Evolutionary conservation across 23 red algal genomes (phyloP), one percentile per base, ranked within the genome.

Genomic region (Pyropia yezoensis): DNA sequence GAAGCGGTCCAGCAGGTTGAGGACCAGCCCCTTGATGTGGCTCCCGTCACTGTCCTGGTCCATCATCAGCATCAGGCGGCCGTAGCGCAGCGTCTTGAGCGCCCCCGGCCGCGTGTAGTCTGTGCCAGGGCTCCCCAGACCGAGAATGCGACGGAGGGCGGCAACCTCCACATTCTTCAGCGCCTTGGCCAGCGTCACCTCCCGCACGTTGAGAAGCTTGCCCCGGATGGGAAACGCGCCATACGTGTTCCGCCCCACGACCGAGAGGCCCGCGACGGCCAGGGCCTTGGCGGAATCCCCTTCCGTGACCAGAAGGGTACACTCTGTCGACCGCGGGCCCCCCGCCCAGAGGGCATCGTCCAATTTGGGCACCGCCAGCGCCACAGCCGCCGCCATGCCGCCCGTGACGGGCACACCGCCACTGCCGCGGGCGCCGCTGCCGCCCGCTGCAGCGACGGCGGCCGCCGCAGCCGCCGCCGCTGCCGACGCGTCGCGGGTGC

Each of bases 41-140:
- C 45, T 51, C 17, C 80, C 80, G 55, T 85, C 80, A 54, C 75
- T 49, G 52, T 85, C 80, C 32, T 85, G 80, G 56, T 85, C 80
- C 8, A 69, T 75, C 80, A 85, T 85, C 25, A 85, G 63, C 67
- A 85, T 67, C 45, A 85, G 60, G 23, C 75, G 61, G 24, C 80
- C 69, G n/a, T 85, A 85, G 3, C 80, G 69, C 18, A 85, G 67
- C 33, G 68, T 30, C 62, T 24, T 52, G 22, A 32, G 34, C 33
- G 59, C 45, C 49, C 7, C 34, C 12, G 57, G 18, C 18, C 16
- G 67, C 54, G 54, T 49, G 23, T 85, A 85, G 5, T 45, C 69
- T 26, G 65, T 70, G 30, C 80, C 80, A 13, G 39, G 39, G 20
- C 45, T 26, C 18, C 66, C 49, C 1, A 85, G 29, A 15, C 80